Evolutionary conservation across 2,329 filamentous ascomycete genomes (phyloP), one percentile per base, ranked within the genome.

Genomic region (Talaromyces sp.): DNA sequence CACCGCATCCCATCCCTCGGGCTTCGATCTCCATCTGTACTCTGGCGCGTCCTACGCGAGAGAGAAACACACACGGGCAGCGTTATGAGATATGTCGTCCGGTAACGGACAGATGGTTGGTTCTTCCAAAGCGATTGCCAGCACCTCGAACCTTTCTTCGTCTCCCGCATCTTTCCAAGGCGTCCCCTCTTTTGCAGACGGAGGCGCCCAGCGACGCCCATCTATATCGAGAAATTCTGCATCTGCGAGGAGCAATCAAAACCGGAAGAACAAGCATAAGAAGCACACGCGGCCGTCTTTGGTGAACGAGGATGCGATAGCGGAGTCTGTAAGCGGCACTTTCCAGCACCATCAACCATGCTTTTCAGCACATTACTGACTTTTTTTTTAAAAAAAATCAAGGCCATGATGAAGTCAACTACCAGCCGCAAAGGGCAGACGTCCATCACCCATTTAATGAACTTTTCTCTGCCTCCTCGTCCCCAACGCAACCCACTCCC

Each of bases 401-500:
- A 62, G 85, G 81, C 81, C 77, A 83, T 81, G 77, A 88, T 87
- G 84, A 83, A 78, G 73, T 84, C 84, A 58, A 81, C 84, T 63
- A 87, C 79, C 68, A 87, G 86, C 69, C 88, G 95, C 62, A 91
- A 95, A 70, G 95, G 95, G 59, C 93, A 97, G 77, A 97, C 92
- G 59, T 96, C 91, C 70, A 99, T 99, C 73, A 98, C 95, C 47
- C 95, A 99, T 76, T 80, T 99, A 61, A 90, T 99, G 83, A 93
- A 93, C 79, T 96, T 97, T 76, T 87, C 90, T 52, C 81, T 92
- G 22, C 90, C 93, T 25, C 87, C 90, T 49, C 86, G 91, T 55
- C 88, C 89, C 25, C 85, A 88, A 63, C 71, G 77, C 62, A 73
- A 79, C 54, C 68, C 84, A 85, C 68, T 80, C 81, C 79, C 82